phyloP scores from a whole-genome alignment of 2,329 filamentous ascomycete species.

The Xylariales sp. region DNA sequence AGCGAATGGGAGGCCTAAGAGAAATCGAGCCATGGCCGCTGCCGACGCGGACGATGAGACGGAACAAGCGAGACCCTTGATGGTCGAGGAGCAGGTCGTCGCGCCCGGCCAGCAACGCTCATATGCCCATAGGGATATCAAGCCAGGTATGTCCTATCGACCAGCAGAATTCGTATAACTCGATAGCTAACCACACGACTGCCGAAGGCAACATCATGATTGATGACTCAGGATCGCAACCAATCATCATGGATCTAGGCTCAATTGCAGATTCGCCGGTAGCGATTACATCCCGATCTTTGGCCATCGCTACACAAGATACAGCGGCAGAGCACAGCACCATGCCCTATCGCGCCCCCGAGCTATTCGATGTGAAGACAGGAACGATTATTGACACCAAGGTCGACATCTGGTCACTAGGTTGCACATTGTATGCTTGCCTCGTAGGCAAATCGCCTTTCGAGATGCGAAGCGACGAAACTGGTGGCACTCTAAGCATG shows the following conservation, averaged over 20 bases:
- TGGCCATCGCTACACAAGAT: conserved; percentile 93
- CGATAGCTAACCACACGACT: conserved; percentile 14
- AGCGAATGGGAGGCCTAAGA: conserved; percentile 53
- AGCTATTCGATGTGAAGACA: conserved; percentile 97
- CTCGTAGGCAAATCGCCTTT: conserved; percentile 97
- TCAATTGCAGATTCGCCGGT: conserved; percentile 89
- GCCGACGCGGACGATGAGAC: conserved; percentile 76
- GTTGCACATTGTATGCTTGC: conserved; percentile 97
- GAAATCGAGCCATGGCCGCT: conserved; percentile 51
- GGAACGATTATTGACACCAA: conserved; percentile 93
- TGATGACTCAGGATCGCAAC: conserved; percentile 85
- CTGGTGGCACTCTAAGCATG: conserved; percentile 90
- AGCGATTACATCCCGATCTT: conserved; percentile 87
- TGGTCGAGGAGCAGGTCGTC: conserved; percentile 81
- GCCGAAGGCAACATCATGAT: conserved; percentile 95
- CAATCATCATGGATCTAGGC: conserved; percentile 97
- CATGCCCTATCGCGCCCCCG: conserved; percentile 97
- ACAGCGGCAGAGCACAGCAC: conserved; percentile 95
- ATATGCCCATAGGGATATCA: conserved; percentile 96
- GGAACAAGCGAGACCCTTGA: conserved; percentile 83
- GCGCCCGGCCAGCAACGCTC: conserved; percentile 77
- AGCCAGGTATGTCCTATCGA: conserved; percentile 75
- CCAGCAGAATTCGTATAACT: not conserved
- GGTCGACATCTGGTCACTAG: conserved; percentile 97
- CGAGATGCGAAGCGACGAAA: conserved; percentile 95